These are phyloP conservation scores for Salix koriyanagi DNA, from an alignment of 345 rosid species.

Conservation along the genomic window DNA sequence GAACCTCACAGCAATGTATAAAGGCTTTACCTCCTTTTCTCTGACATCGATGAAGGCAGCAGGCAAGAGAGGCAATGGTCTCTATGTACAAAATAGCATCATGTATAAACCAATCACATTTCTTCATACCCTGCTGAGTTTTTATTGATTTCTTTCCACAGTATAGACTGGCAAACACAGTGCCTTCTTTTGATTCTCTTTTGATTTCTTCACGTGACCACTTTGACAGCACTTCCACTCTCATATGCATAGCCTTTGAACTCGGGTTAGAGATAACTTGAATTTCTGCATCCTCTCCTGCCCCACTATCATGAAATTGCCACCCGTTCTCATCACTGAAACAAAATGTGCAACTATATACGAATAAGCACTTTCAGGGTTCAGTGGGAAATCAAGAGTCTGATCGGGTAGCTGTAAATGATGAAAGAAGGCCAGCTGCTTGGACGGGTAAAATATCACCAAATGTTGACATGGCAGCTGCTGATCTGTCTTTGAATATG, in stretches of 20 bases:
- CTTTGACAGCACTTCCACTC: background rate
- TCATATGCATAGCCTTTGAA: background rate
- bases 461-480: constrained; percentile 91
- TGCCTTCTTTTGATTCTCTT: background rate
- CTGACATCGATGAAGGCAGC: background rate
- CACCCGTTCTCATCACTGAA: background rate
- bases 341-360: background rate
- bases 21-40: background rate
- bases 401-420: constrained; percentile 69
- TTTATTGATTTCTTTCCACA: background rate
- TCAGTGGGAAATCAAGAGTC: constrained; percentile 9
- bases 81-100: background rate
- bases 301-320: background rate
- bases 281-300: background rate
- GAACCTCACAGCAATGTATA: background rate
- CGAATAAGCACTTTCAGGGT: background rate
- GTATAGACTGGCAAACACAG: background rate
- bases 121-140: background rate
- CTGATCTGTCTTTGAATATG: constrained; percentile 93
- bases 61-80: background rate
- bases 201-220: background rate
- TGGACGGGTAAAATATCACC: constrained; percentile 94
- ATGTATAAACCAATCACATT: background rate
- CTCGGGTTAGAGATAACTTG: background rate
- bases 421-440: constrained; percentile 96